Evolutionary conservation across 2,329 filamentous ascomycete genomes (phyloP).

Genomic region (Exophiala sp.): DNA sequence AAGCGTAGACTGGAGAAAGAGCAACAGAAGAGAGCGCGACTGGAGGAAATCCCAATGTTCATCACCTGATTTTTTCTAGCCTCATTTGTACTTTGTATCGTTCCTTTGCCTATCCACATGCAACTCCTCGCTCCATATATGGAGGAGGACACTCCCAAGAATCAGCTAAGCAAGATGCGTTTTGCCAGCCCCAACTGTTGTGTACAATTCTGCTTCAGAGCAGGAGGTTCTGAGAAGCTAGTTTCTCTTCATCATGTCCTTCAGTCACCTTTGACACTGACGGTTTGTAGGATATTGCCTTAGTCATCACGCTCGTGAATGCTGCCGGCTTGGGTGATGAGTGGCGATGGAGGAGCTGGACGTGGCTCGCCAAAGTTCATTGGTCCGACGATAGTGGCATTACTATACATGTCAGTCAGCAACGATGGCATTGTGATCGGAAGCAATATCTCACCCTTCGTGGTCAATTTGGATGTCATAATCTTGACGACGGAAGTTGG

Average conservation of each 20-base stretch:
- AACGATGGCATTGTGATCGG: neutral
- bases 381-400: constrained; percentile 15
- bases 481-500: constrained; percentile 43
- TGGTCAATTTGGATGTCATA: constrained; percentile 32
- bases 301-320: too few species aligned
- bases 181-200: too few species aligned
- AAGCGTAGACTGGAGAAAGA: constrained; percentile 9
- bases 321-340: too few species aligned
- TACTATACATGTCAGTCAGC: neutral
- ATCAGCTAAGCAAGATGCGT: neutral
- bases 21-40: constrained; percentile 34
- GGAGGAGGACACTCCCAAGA: neutral
- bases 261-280: too few species aligned
- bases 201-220: too few species aligned
- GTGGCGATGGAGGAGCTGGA: too few species aligned
- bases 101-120: constrained; percentile 4
- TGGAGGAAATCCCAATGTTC: constrained; percentile 45
- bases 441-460: constrained; percentile 35
- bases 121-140: neutral
- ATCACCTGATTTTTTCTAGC: constrained; percentile 32
- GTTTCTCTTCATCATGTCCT: too few species aligned
- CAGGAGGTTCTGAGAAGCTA: too few species aligned
- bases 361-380: too few species aligned
- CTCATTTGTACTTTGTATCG: too few species aligned
- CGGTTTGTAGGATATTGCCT: neutral